Conservation (phyloP, 768 basidiomycete species). For the Pulveroboletus ravenelii region DNA sequence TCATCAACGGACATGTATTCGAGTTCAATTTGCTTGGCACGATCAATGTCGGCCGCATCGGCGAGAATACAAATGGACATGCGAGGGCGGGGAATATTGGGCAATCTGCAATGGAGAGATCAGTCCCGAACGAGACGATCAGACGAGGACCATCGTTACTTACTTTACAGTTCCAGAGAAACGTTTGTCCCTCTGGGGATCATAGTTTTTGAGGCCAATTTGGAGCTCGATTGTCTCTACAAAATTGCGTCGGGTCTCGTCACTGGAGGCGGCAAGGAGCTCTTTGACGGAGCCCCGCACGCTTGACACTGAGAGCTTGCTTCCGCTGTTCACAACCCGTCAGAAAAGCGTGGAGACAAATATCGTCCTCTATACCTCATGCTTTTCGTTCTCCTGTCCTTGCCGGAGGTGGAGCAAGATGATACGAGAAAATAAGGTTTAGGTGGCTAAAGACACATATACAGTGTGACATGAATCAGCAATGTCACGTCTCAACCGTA, state of each 20-base stretch:
- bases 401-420: slow-evolving; percentile 17
- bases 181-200: slow-evolving; percentile 99
- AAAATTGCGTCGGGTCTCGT: slow-evolving; percentile 91
- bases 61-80: slow-evolving; percentile 99
- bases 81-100: slow-evolving; percentile 95
- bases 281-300: slow-evolving; percentile 98
- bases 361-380: slow-evolving; percentile 26
- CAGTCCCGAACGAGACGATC: neutral
- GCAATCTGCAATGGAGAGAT: slow-evolving; percentile 54
- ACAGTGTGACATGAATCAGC: slow-evolving; percentile 32
- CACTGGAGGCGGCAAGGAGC: slow-evolving; percentile 75
- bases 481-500: slow-evolving; percentile 10
- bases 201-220: slow-evolving; percentile 98
- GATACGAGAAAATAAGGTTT: slow-evolving; percentile 27
- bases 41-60: slow-evolving; percentile 97
- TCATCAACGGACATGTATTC: slow-evolving; percentile 99
- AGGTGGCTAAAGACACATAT: slow-evolving; percentile 29
- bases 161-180: slow-evolving; percentile 99
- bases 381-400: slow-evolving; percentile 22
- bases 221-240: slow-evolving; percentile 96
- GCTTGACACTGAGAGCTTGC: slow-evolving; percentile 98
- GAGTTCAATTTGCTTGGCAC: slow-evolving; percentile 95
- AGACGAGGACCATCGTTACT: slow-evolving; percentile 44
- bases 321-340: slow-evolving; percentile 28
- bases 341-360: neutral